A percentile compares a stretch with the other conserved stretches of the same genome.
Conservation (phyloP, 202 grass and related monocot genomes). For the Saccharum hybrid region DNA sequence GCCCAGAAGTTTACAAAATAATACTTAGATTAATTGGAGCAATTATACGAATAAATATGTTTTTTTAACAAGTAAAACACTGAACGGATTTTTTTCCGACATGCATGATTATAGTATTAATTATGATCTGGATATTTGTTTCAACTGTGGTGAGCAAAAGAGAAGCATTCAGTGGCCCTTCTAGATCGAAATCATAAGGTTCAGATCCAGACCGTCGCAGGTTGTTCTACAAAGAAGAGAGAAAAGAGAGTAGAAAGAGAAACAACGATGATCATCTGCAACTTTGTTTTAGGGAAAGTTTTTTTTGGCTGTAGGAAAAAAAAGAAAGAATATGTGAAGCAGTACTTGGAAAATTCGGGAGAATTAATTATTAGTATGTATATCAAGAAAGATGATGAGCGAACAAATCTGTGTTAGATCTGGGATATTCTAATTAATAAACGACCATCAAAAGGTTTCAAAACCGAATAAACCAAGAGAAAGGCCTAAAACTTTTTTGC, state of each 20-base stretch:
- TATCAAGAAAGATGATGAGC: constrained; percentile 17
- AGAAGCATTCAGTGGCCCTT: not conserved
- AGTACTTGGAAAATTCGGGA: not conserved
- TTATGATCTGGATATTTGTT: not conserved
- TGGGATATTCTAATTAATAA: constrained; percentile 45
- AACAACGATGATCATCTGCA: constrained; percentile 19
- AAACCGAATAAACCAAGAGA: not conserved
- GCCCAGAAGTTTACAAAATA: not conserved
- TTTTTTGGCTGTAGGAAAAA: not conserved
- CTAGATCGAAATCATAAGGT: not conserved
- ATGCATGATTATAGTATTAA: not conserved
- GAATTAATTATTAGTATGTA: constrained; percentile 5
- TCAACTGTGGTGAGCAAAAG: not conserved
- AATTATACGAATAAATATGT: too few species aligned
- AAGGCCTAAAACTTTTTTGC: not conserved
- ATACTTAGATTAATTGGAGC: too few species aligned
- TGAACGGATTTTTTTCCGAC: not conserved
- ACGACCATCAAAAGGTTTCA: constrained; percentile 30
- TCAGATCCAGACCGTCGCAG: constrained; percentile 40
- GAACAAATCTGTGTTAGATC: constrained; percentile 49
- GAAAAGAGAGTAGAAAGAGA: not conserved
- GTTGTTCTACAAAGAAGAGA: constrained; percentile 19
- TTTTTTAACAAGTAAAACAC: too few species aligned
- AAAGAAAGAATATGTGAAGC: not conserved
- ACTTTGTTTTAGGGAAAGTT: constrained; percentile 18